A percentile compares a stretch with the other conserved stretches of the same genome.
Conservation (phyloP, 257 asterid species). For the Przewalskia tangutica region DNA sequence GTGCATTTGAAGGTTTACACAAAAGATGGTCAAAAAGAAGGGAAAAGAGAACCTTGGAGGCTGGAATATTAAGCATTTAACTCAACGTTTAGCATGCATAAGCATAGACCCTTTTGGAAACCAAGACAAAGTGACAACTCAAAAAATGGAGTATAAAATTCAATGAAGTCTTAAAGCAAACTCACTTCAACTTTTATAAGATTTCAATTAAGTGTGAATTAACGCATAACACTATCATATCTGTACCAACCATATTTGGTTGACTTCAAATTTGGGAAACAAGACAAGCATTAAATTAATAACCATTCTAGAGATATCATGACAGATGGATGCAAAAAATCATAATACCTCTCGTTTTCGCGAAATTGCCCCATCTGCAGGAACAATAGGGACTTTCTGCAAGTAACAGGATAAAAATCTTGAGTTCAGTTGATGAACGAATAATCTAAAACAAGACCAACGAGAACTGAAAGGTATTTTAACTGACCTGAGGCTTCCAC, state of each 20-base stretch:
- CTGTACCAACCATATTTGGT: not conserved
- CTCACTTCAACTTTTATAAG: not conserved
- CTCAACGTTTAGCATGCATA: not conserved
- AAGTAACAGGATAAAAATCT: constrained; percentile 10
- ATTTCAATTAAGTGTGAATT: not conserved
- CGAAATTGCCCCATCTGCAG: constrained; percentile 41
- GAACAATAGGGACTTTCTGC: constrained; percentile 57
- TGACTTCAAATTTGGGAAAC: not conserved
- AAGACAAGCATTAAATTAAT: not conserved
- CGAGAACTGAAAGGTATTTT: not conserved
- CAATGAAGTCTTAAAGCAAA: not conserved
- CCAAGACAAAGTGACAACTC: not conserved
- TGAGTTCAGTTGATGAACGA: not conserved
- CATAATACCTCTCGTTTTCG: constrained; percentile 48
- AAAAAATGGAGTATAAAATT: not conserved
- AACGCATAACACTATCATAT: not conserved
- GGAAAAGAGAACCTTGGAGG: not conserved
- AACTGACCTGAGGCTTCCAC: constrained; percentile 92
- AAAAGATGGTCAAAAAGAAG: not conserved
- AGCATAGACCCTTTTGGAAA: not conserved
- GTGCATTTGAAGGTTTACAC: not conserved
- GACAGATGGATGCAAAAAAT: not conserved
- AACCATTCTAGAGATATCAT: not conserved
- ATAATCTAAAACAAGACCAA: not conserved
- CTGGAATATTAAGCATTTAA: not conserved